phyloP scores from a whole-genome alignment of 2,329 filamentous ascomycete genomes.

The Epichloe baconii region DNA sequence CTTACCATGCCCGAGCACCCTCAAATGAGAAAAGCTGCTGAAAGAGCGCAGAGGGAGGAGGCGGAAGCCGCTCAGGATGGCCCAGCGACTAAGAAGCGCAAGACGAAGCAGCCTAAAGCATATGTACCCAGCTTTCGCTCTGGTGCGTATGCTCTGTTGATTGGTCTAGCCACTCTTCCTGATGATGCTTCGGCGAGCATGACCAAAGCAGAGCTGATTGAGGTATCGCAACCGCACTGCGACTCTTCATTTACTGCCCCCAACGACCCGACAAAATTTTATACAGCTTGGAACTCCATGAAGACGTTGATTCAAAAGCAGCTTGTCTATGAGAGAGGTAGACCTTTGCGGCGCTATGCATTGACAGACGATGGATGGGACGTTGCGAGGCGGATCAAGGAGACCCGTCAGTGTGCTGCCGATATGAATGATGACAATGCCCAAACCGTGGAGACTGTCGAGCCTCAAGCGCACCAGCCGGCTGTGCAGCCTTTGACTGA shows the following conservation, averaged over 20 bases:
- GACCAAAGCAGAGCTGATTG: slow-evolving; percentile 55
- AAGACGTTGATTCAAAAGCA: slow-evolving; percentile 63
- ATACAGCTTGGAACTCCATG: slow-evolving; percentile 76
- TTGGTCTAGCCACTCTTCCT: slow-evolving; percentile 49
- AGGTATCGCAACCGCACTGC: slow-evolving; percentile 56
- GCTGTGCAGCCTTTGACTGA: background rate
- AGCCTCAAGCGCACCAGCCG: background rate
- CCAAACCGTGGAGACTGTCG: background rate
- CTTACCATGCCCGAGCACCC: slow-evolving; percentile 53
- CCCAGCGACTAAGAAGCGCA: slow-evolving; percentile 38
- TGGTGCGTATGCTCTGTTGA: slow-evolving; percentile 58
- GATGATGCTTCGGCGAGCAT: slow-evolving; percentile 41
- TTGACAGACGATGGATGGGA: slow-evolving; percentile 72
- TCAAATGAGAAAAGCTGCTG: slow-evolving; percentile 26
- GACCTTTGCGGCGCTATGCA: slow-evolving; percentile 53
- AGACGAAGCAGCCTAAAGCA: slow-evolving; percentile 42
- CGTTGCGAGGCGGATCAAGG: slow-evolving; percentile 51
- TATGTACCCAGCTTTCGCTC: slow-evolving; percentile 65
- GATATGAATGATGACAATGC: slow-evolving; percentile 10
- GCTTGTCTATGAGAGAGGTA: slow-evolving; percentile 56
- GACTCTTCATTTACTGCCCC: slow-evolving; percentile 61
- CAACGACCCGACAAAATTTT: slow-evolving; percentile 52
- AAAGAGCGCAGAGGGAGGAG: slow-evolving; percentile 17
- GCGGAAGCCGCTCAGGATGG: slow-evolving; percentile 23
- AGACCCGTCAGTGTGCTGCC: slow-evolving; percentile 28